These are phyloP conservation scores for Calocybe indica DNA, from an alignment of 768 basidiomycete genomes.

Conservation along the genomic window DNA sequence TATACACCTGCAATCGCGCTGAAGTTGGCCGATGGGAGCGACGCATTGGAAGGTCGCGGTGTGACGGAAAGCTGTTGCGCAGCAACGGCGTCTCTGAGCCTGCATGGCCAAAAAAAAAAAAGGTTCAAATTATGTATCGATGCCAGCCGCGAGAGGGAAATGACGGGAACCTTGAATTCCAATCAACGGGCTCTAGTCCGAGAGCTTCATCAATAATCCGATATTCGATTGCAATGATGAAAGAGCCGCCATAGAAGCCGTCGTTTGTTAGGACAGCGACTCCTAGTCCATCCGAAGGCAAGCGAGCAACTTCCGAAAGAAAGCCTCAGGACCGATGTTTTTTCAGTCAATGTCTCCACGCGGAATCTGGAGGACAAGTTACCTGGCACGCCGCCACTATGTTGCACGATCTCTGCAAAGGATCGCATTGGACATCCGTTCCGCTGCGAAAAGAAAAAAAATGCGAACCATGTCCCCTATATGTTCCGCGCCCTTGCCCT, in stretches of 20 bases:
- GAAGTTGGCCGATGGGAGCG: slow-evolving; percentile 9
- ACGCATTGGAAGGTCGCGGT: slow-evolving; percentile 10
- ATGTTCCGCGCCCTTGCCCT: slow-evolving; percentile 15
- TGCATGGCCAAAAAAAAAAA: not conserved
- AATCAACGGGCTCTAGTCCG: slow-evolving; percentile 16
- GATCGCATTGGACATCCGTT: no score
- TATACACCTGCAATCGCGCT: slow-evolving; percentile 11
- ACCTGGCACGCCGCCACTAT: not conserved
- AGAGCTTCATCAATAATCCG: slow-evolving; percentile 17
- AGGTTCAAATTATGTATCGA: no score
- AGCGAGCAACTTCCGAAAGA: slow-evolving; percentile 8
- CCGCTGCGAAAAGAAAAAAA: not conserved
- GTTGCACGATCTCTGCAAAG: not conserved
- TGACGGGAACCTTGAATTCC: slow-evolving; percentile 13
- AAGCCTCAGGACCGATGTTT: slow-evolving; percentile 3
- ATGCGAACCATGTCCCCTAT: slow-evolving; percentile 18
- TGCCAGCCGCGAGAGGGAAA: not conserved
- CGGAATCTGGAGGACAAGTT: not conserved
- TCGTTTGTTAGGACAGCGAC: slow-evolving; percentile 23
- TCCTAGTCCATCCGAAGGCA: slow-evolving; percentile 14
- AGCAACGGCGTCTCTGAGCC: not conserved
- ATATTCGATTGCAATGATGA: slow-evolving; percentile 15
- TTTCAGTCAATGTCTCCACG: no score
- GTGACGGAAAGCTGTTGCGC: not conserved
- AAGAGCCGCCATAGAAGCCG: slow-evolving; percentile 12